phyloP scores from a whole-genome alignment of 164 flowering plant species.

The Aristolochia californica region DNA sequence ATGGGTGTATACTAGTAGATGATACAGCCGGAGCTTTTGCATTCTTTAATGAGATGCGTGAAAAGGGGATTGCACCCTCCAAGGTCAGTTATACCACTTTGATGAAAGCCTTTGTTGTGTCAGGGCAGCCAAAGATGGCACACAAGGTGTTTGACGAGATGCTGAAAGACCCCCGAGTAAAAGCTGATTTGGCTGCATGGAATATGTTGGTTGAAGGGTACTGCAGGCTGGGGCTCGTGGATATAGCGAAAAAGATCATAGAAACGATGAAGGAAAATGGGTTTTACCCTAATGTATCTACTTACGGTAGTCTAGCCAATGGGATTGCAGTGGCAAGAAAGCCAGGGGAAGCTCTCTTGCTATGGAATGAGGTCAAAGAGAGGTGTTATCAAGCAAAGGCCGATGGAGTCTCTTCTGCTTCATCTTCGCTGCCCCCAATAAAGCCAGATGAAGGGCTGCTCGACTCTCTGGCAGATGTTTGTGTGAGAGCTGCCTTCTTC shows the following conservation, averaged over 20 bases:
- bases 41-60: conserved; percentile 86
- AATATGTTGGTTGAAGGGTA: conserved; percentile 93
- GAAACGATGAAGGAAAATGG: conserved; percentile 65
- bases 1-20: conserved; percentile 78
- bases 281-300: conserved; percentile 59
- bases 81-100: conserved; percentile 91
- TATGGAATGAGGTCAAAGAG: conserved; percentile 90
- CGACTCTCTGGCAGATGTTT: conserved; percentile 80
- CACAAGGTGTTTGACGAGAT: conserved; percentile 78
- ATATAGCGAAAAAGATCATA: conserved; percentile 61
- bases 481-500: conserved; percentile 89
- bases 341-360: conserved; percentile 84
- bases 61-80: conserved; percentile 69
- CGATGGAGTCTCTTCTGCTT: conserved; percentile 14
- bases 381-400: conserved; percentile 29
- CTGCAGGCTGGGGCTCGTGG: conserved; percentile 61
- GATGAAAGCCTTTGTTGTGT: conserved; percentile 83
- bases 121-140: conserved; percentile 85
- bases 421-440: conserved; percentile 32
- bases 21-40: conserved; percentile 77
- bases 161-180: conserved; percentile 71
- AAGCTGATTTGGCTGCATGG: conserved; percentile 83
- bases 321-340: conserved; percentile 77
- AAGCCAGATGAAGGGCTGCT: conserved; percentile 84
- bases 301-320: conserved; percentile 92